These are phyloP conservation scores for Botrytis pseudocinerea DNA, from an alignment of 2,329 filamentous ascomycete species.

Conservation along the genomic window DNA sequence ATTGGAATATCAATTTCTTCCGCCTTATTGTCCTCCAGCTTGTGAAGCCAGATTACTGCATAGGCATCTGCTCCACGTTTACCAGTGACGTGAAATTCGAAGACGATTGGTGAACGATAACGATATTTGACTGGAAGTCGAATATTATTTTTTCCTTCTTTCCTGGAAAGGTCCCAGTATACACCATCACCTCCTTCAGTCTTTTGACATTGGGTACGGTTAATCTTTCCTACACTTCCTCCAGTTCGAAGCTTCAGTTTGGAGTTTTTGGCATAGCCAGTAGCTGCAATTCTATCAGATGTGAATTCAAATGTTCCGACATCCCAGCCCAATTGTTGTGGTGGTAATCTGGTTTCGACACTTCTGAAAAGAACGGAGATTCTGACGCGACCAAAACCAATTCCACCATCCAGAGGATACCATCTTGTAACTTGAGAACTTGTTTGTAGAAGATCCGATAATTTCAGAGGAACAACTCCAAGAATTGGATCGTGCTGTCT, in stretches of 20 bases:
- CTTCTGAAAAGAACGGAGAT: conserved; percentile 89
- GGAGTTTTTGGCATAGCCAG: conserved; percentile 59
- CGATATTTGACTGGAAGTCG: conserved; percentile 86
- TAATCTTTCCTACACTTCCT: conserved; percentile 73
- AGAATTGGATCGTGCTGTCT: conserved; percentile 93
- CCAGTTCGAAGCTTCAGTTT: conserved; percentile 84
- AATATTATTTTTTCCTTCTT: conserved; percentile 53
- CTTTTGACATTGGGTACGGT: conserved; percentile 61
- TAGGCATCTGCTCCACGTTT: conserved; percentile 73
- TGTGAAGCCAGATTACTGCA: conserved; percentile 81
- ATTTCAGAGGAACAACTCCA: conserved; percentile 83
- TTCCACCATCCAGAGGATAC: conserved; percentile 95
- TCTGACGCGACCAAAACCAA: conserved; percentile 86
- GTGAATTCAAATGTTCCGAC: conserved; percentile 91
- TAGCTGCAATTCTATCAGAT: conserved; percentile 64
- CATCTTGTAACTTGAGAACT: conserved; percentile 80
- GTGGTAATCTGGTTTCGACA: conserved; percentile 82
- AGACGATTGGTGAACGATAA: conserved; percentile 84
- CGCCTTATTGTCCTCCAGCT: conserved; percentile 78
- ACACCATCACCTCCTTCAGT: conserved; percentile 59
- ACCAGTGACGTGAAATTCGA: conserved; percentile 74
- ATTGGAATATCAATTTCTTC: conserved; percentile 83
- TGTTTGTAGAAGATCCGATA: conserved; percentile 85
- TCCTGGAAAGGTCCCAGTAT: conserved; percentile 57
- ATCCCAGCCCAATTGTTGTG: conserved; percentile 85